phyloP scores from a whole-genome alignment of 257 asterid species.

The Penstemon eatonii region DNA sequence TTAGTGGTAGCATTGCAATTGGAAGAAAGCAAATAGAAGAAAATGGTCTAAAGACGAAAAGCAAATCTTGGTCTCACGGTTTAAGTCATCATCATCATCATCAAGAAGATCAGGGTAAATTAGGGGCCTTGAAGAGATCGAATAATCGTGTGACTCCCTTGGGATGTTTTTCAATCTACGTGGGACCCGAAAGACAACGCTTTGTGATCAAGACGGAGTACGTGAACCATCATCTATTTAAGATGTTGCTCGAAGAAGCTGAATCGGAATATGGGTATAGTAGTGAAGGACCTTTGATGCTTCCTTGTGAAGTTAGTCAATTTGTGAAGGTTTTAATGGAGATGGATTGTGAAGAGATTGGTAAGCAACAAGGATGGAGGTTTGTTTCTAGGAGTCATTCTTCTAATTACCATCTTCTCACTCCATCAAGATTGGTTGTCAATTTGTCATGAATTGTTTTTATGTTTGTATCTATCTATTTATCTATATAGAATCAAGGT shows the following conservation, averaged over 20 bases:
- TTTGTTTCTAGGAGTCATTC: conserved; percentile 20
- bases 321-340: conserved; percentile 47
- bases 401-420: too few relatives aligned
- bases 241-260: conserved; percentile 59
- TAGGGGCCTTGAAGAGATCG: too few relatives aligned
- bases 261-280: conserved; percentile 61
- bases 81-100: background rate
- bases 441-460: too few relatives aligned
- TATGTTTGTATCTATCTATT: too few relatives aligned
- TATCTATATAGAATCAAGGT: too few relatives aligned
- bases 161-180: conserved; percentile 62
- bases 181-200: conserved; percentile 49
- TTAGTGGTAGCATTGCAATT: conserved; percentile 34
- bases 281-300: conserved; percentile 51
- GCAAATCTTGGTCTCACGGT: conserved; percentile 38
- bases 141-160: conserved; percentile 35
- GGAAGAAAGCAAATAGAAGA: conserved; percentile 27
- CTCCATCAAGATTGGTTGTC: too few relatives aligned
- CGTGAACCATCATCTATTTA: conserved; percentile 56
- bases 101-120: too few relatives aligned
- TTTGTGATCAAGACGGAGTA: conserved; percentile 48
- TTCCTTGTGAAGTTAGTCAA: conserved; percentile 54
- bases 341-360: conserved; percentile 37
- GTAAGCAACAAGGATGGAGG: conserved; percentile 25
- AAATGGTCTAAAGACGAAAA: conserved; percentile 20